Evolutionary conservation across 2,329 filamentous ascomycete genomes (phyloP).

Genomic region (Lecanosticta acicola): DNA sequence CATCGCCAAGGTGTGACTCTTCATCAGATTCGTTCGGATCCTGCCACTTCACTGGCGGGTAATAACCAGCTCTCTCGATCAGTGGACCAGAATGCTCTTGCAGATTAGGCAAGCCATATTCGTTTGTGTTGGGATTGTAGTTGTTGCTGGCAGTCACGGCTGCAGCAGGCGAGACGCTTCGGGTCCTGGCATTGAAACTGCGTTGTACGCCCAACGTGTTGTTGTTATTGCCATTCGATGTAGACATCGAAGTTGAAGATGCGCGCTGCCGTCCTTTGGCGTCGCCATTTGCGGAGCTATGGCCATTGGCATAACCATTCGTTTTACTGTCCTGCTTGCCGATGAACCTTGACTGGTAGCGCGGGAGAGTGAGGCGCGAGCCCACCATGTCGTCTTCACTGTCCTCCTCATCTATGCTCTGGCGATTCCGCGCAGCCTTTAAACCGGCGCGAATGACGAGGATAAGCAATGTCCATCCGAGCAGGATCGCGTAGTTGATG

Average conservation of each 20-base stretch:
- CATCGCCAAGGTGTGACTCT: conserved; percentile 18
- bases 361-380: conserved; percentile 5
- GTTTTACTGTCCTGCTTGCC: conserved; percentile 14
- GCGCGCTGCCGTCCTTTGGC: conserved; percentile 29
- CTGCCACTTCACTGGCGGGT: conserved; percentile 29
- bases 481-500: conserved; percentile 66
- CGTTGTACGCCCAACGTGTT: conserved; percentile 28
- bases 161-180: conserved; percentile 35
- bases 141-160: conserved; percentile 27
- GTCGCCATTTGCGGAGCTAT: conserved; percentile 14
- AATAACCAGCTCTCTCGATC: conserved; percentile 41
- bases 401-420: conserved; percentile 9
- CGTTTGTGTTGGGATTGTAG: conserved; percentile 13
- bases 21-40: conserved; percentile 30
- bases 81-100: conserved; percentile 29
- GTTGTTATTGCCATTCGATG: conserved; percentile 16
- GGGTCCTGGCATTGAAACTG: conserved; percentile 30
- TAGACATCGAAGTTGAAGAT: conserved; percentile 31
- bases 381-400: conserved; percentile 6
- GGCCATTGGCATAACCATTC: conserved; percentile 23
- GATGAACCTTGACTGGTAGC: conserved; percentile 2
- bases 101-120: conserved; percentile 12
- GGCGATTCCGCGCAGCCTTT: conserved; percentile 25
- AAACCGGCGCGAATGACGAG: conserved; percentile 43
- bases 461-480: conserved; percentile 48